A percentile compares a stretch with the other conserved stretches of the same genome.
Evolutionary conservation across 306 rosid species (phyloP).

Genomic region (Notholithocarpus densiflorus): DNA sequence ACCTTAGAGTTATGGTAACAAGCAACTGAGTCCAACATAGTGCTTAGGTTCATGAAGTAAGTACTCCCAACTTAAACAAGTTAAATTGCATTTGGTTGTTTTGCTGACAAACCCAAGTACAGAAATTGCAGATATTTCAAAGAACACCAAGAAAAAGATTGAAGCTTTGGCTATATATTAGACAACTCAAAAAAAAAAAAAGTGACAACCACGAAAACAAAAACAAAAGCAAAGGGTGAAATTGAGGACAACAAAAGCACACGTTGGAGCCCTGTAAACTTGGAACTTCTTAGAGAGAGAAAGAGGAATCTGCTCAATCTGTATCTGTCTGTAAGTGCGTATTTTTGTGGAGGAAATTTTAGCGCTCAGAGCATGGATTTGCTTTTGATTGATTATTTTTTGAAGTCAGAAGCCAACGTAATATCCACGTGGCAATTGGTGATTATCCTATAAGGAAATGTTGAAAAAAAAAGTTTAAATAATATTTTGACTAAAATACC

Average conservation of each 20-base stretch:
- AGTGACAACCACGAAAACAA: conserved; percentile 8
- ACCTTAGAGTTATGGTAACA: conserved; percentile 72
- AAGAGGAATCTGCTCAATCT: neutral
- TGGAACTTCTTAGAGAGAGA: neutral
- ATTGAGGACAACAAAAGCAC: conserved; percentile 53
- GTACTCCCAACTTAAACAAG: conserved; percentile 36
- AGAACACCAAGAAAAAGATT: neutral
- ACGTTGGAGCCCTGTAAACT: conserved; percentile 35
- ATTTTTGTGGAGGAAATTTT: conserved; percentile 24
- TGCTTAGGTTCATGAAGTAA: conserved; percentile 43
- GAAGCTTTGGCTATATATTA: conserved; percentile 12
- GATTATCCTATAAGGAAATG: conserved; percentile 2
- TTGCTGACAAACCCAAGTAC: conserved; percentile 19
- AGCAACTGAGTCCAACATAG: conserved; percentile 64
- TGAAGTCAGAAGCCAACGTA: conserved; percentile 15
- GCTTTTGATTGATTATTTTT: conserved; percentile 15
- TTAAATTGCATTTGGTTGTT: conserved; percentile 31
- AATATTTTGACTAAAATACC: too few species aligned
- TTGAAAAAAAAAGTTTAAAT: neutral
- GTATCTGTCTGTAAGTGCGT: too few species aligned
- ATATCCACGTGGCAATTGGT: conserved; percentile 39
- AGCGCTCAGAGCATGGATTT: neutral
- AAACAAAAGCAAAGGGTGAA: conserved; percentile 2
- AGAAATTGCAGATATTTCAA: conserved; percentile 14
- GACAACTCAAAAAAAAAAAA: conserved; percentile 9